A percentile compares a stretch with the other conserved stretches of the same genome.
Evolutionary conservation across 1,139 yeast species (phyloP).

Genomic region (Hansenula lynferdii): DNA sequence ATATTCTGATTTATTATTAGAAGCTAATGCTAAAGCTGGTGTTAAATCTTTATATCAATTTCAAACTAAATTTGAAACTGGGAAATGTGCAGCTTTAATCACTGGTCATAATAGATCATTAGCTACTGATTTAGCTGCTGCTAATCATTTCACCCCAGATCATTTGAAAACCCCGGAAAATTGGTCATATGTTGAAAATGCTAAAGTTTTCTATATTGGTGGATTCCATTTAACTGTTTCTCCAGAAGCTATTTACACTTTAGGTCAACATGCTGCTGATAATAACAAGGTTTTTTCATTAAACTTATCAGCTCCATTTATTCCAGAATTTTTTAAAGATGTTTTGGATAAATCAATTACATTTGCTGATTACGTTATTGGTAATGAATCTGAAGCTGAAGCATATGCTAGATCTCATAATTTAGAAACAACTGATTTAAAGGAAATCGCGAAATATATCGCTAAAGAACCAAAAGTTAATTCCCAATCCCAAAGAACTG

Average conservation of each 20-base stretch:
- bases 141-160: conserved; percentile 89
- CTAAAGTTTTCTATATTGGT: conserved; percentile 84
- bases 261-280: conserved; percentile 90
- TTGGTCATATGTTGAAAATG: conserved; percentile 82
- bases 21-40: conserved; percentile 87
- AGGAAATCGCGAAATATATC: conserved; percentile 74
- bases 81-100: conserved; percentile 97
- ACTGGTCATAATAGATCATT: conserved; percentile 86
- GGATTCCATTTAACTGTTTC: conserved; percentile 98
- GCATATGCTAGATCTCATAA: conserved; percentile 87
- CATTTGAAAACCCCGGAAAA: conserved; percentile 88
- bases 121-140: conserved; percentile 96
- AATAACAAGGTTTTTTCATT: conserved; percentile 77
- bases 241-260: conserved; percentile 84
- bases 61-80: conserved; percentile 74
- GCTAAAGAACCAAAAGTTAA: conserved; percentile 78
- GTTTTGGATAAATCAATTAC: conserved; percentile 77
- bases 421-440: conserved; percentile 57
- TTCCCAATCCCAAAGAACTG: conserved; percentile 69
- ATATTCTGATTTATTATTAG: conserved; percentile 73
- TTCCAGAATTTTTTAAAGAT: conserved; percentile 92
- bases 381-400: conserved; percentile 96
- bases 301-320: conserved; percentile 96
- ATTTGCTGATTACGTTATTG: conserved; percentile 87
- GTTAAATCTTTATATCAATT: conserved; percentile 83